These are phyloP conservation scores for Rhamnella rubrinervis DNA, from an alignment of 331 rosid genomes.

Conservation along the genomic window DNA sequence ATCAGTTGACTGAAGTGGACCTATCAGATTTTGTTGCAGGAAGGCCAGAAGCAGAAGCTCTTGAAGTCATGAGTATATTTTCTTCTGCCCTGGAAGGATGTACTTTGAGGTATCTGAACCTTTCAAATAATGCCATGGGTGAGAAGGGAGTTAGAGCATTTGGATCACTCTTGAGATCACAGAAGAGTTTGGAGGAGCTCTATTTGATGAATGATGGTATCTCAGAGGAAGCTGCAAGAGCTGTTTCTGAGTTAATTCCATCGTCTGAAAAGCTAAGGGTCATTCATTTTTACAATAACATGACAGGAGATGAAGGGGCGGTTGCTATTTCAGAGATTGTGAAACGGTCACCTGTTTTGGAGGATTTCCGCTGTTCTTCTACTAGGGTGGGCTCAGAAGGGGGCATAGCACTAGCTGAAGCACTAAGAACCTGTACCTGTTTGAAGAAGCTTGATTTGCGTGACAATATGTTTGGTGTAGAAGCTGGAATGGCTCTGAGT, in stretches of 20 bases:
- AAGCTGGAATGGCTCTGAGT: constrained; percentile 76
- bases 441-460: constrained; percentile 85
- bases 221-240: constrained; percentile 93
- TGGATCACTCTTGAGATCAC: constrained; percentile 67
- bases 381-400: constrained; percentile 88
- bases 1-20: constrained; percentile 70
- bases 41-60: constrained; percentile 77
- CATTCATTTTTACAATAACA: constrained; percentile 86
- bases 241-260: constrained; percentile 79
- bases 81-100: constrained; percentile 80
- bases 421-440: constrained; percentile 60
- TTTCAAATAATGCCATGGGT: constrained; percentile 87
- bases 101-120: constrained; percentile 58
- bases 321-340: constrained; percentile 64
- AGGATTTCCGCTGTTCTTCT: constrained; percentile 88
- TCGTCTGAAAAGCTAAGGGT: constrained; percentile 79
- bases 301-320: constrained; percentile 98
- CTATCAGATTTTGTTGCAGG: constrained; percentile 88
- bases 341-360: constrained; percentile 62
- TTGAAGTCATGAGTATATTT: constrained; percentile 73
- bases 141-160: constrained; percentile 91
- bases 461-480: constrained; percentile 90
- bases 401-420: constrained; percentile 76
- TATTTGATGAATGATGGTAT: constrained; percentile 92
- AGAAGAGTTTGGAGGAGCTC: constrained; percentile 71